Base-by-base conservation (phyloP, 768 basidiomycete genomes). In the Mycena capillaripes region DNA sequence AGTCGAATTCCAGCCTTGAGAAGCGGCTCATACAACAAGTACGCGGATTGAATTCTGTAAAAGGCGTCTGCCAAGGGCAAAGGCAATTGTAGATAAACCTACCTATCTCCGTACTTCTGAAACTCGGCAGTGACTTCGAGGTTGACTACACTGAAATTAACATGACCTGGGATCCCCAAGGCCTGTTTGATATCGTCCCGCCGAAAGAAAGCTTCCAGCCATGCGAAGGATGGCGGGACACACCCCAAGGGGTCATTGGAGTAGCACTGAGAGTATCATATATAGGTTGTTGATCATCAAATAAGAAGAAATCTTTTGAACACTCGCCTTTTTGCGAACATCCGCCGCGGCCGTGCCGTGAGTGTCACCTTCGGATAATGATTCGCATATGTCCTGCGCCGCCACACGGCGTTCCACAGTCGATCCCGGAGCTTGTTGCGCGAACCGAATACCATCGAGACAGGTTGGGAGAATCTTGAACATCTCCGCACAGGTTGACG, bases 1-100 rank as follows among this genome's bases (percentile, higher is more conserved):
- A 81, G 32, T 29, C 80, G 75, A 48, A 82, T 79, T 7, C 82
- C 79, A 58, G 78, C 76, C 2, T 70, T 38, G n/a, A 81, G 75
- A 32, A 82, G 71, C 2, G 78, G 80, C 32, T 52, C 67, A 52
- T 79, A 80, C 10, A 81, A 58, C 5, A 75, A 68, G 61, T 80
- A 77, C 42, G 55, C 78, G 72, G 57, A 25, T 36, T 52, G 67
- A 16, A 48, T 52, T 12, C 66, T 67, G 50, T 2, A 36, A 68
- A 29, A 6, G 36, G 7, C 36, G 36, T 29, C 25, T 21, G n/a
- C n/a, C n/a, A 19, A 40, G 25, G 58, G 10, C 27, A 21, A n/a
- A 38, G 10, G 17, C 3, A 19, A 9, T 21, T 27, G 19, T 12
- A 19, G 10, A 17, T 7, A 7, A 38, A 38, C 76, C 38, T 61